Evolutionary conservation across 2,329 filamentous ascomycete genomes (phyloP).

Genomic region (Cercospora sojina): DNA sequence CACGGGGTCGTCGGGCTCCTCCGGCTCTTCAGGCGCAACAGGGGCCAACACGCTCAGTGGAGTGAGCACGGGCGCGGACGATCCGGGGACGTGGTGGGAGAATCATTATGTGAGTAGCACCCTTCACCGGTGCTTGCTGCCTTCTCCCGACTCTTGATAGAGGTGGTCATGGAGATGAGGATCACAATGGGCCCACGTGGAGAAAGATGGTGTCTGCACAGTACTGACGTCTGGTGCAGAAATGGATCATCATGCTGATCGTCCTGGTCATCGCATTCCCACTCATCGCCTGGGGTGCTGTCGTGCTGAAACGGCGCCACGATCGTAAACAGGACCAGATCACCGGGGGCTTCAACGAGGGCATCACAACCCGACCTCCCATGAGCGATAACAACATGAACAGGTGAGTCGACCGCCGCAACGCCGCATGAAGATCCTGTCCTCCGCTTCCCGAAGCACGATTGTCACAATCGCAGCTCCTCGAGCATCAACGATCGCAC

Average conservation of each 20-base stretch:
- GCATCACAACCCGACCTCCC: constrained; percentile 37
- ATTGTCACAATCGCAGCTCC: not conserved
- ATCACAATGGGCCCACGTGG: not conserved
- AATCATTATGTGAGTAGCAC: constrained; percentile 28
- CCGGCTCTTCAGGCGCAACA: not conserved
- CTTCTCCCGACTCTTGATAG: not conserved
- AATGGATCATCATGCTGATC: constrained; percentile 81
- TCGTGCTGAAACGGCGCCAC: constrained; percentile 71
- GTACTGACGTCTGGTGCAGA: constrained; percentile 34
- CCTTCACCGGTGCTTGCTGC: not conserved
- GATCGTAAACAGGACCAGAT: constrained; percentile 63
- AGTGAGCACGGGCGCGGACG: not conserved
- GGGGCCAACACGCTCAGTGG: not conserved
- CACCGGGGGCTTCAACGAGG: constrained; percentile 38
- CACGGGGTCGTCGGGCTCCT: not conserved
- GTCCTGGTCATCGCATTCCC: constrained; percentile 69
- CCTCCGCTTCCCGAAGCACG: not conserved
- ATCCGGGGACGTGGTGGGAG: constrained; percentile 8
- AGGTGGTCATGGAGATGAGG: not conserved
- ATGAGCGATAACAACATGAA: constrained; percentile 21
- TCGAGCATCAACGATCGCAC: not conserved
- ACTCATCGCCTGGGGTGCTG: constrained; percentile 64
- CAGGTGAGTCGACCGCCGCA: constrained; percentile 2
- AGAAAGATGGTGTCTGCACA: not conserved
- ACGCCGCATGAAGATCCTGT: not conserved